These are phyloP conservation scores for Kluyveromyces marxianus DNA, from an alignment of 1,139 yeast genomes.

Conservation along the genomic window DNA sequence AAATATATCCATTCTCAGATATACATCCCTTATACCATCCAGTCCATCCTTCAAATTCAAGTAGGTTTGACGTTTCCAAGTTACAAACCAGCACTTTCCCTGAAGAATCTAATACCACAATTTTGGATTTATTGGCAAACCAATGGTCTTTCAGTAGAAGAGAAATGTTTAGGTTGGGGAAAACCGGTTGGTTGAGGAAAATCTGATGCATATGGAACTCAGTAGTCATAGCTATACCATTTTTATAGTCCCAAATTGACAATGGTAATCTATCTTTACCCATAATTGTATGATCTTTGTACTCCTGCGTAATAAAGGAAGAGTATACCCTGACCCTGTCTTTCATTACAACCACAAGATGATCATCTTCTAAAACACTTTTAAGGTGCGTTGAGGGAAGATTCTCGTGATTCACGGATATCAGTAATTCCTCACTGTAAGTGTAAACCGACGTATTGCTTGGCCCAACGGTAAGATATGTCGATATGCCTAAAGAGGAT, in stretches of 20 bases:
- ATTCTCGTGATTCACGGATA: conserved; percentile 47
- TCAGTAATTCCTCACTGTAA: conserved; percentile 29
- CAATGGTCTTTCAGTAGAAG: conserved; percentile 27
- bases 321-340: conserved; percentile 39
- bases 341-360: conserved; percentile 53
- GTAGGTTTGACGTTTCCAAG: not conserved
- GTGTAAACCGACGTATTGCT: conserved; percentile 17
- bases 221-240: conserved; percentile 13
- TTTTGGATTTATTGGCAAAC: conserved; percentile 16
- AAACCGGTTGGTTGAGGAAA: conserved; percentile 5
- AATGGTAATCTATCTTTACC: conserved; percentile 36
- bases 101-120: conserved; percentile 20
- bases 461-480: conserved; percentile 10
- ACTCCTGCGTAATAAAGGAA: conserved; percentile 54
- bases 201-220: conserved; percentile 18
- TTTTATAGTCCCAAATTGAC: conserved; percentile 26
- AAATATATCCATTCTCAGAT: conserved; percentile 57
- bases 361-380: conserved; percentile 35
- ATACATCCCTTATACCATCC: conserved; percentile 18
- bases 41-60: not conserved
- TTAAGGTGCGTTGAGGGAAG: conserved; percentile 42
- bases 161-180: conserved; percentile 10
- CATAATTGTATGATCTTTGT: conserved; percentile 49
- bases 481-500: conserved; percentile 19
- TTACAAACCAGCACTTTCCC: conserved; percentile 1